Evolutionary conservation across 2,329 filamentous ascomycete genomes (phyloP).

Genomic region (Ceratocystiopsis brevicomis): DNA sequence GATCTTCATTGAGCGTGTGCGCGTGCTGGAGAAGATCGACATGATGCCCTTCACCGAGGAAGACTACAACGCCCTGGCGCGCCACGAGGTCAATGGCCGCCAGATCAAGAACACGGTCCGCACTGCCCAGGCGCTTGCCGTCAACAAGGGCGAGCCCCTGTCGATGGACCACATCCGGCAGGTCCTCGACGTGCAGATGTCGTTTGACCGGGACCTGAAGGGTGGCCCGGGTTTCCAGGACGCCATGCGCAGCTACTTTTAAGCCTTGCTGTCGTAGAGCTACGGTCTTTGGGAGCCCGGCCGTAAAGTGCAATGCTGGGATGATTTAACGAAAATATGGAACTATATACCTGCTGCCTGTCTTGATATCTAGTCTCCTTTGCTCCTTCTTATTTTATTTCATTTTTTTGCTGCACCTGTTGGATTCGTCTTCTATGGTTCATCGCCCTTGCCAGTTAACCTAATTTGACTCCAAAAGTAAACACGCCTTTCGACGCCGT

Average conservation of each 20-base stretch:
- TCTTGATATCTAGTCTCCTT: background rate
- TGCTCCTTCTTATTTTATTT: background rate
- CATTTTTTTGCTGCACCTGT: no score
- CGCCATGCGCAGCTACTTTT: slow-evolving; percentile 66
- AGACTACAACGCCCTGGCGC: slow-evolving; percentile 47
- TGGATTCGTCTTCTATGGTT: no score
- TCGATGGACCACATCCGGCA: slow-evolving; percentile 64
- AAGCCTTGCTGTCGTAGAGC: background rate
- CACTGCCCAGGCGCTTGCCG: slow-evolving; percentile 64
- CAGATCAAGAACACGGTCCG: slow-evolving; percentile 81
- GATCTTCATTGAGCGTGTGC: slow-evolving; percentile 61
- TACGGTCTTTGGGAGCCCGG: no score
- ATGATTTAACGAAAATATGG: no score
- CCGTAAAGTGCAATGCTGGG: no score
- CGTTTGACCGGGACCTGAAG: slow-evolving; percentile 67
- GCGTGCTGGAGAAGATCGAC: slow-evolving; percentile 40
- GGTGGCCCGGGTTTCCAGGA: slow-evolving; percentile 66
- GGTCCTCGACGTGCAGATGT: slow-evolving; percentile 67
- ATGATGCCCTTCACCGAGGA: slow-evolving; percentile 43
- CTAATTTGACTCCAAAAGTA: no score
- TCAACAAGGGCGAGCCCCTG: slow-evolving; percentile 52
- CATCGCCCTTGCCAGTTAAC: no score
- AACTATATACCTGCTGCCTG: background rate
- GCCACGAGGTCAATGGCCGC: slow-evolving; percentile 41
- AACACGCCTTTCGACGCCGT: no score